Conservation (phyloP, 78 protist genomes). For the Dictyostelium capitatum region DNA sequence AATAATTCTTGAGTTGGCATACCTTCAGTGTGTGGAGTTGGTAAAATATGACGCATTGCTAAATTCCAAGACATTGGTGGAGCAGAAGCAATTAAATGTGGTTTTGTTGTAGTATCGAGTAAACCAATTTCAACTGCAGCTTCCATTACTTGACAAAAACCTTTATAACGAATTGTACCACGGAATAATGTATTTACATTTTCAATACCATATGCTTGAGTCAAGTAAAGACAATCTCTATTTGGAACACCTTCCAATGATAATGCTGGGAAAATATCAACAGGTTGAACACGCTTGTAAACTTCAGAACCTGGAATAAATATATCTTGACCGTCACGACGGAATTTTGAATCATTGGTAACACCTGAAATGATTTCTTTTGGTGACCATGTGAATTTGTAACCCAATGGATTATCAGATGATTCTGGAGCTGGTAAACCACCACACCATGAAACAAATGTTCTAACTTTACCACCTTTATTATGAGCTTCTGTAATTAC, state of each 20-base stretch:
- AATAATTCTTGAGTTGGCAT: constrained; percentile 68
- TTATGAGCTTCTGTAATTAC: constrained; percentile 61
- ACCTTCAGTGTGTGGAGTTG: constrained; percentile 10
- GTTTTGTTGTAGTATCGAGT: constrained; percentile 5
- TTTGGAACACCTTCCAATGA: constrained; percentile 83
- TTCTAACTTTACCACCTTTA: constrained; percentile 80
- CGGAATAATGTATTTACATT: constrained; percentile 74
- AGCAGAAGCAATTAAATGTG: not conserved
- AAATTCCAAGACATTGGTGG: constrained; percentile 63
- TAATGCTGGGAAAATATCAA: constrained; percentile 80
- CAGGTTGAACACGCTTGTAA: constrained; percentile 67
- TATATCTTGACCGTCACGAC: constrained; percentile 83
- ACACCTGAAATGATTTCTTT: constrained; percentile 87
- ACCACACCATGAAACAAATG: constrained; percentile 91
- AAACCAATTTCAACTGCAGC: constrained; percentile 81
- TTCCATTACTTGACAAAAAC: constrained; percentile 78
- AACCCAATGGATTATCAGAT: constrained; percentile 86
- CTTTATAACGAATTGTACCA: constrained; percentile 83
- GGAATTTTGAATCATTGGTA: constrained; percentile 44
- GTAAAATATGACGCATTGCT: constrained; percentile 38
- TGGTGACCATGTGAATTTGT: constrained; percentile 95
- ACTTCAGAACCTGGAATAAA: constrained; percentile 69
- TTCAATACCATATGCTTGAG: constrained; percentile 43
- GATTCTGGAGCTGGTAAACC: constrained; percentile 94
- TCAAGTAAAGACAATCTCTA: constrained; percentile 44